Base-by-base conservation (phyloP, 75 land plant genomes). In the Selaginella tamariscina region DNA sequence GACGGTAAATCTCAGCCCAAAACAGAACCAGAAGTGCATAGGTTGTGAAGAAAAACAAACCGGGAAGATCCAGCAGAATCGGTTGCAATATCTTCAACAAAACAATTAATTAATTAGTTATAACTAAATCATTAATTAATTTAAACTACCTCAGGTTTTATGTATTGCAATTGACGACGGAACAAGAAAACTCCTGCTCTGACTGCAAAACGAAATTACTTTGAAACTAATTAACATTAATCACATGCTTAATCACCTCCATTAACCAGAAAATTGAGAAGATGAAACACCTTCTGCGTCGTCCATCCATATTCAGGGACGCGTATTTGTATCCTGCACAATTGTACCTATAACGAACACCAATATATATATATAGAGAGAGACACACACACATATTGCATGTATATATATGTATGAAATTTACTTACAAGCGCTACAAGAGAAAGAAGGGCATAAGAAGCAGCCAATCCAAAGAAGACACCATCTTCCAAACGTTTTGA, bases 1-100 rank as follows among this genome's bases (percentile, higher is more conserved):
- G 88, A 64, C 83, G 85, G 71, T 88, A 88, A n/a, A 88, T 88
- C 39, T 88, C 93, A 23, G 88, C 93, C 93, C 93, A 88, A 49
- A 88, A 88, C 27, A 88, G 75, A 33, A 88, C 88, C 55, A 88
- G 64, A 2, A 88, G 81, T 0, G 86, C 84, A 70, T 88, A 88
- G 2, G 93, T 88, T 0, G 93, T 83, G 75, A 88, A 88, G 76
- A 88, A 88, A 18, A 76, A 75, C 66, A 88, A 84, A 57, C 86
- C 83, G 56, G 93, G 93, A 79, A 82, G 65, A 64, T 88, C 93
- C 56, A 88, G 81, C 60, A 88, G 68, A 32, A 86, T 55, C 63
- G 81, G 80, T 74, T 77, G 84, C 18, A 86, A 21, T 67, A 88
- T 80, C 93, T 88, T 73, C 8, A 39, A 15, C 26, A 71, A 30